Base-by-base conservation (phyloP, 2,329 filamentous ascomycete genomes). In the Alternaria brassicicola region DNA sequence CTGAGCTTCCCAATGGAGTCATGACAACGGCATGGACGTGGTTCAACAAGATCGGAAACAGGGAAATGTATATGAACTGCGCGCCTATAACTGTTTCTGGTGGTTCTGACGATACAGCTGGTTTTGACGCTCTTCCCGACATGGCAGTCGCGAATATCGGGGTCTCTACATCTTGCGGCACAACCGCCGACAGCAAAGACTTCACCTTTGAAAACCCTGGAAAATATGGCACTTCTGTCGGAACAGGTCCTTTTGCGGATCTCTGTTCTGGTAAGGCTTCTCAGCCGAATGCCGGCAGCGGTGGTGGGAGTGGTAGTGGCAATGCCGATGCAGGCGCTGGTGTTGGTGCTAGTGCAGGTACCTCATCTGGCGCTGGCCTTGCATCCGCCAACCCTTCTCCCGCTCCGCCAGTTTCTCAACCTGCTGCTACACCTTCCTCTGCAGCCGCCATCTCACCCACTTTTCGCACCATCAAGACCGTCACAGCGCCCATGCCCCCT, bases 61-160 rank as follows among this genome's bases (percentile, higher is more conserved):
- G 93, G 1, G 94, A 98, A 53, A 91, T 97, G 85, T 98, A 98
- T 84, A 96, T 96, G 92, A 95, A 97, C 83, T 98, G 95, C 68
- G 91, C 89, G 0, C 86, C 90, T 0, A 78, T 96, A 52, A 85
- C 81, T 0, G 82, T 97, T 23, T 85, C 85, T 3, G 81, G 78
- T 2, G 80, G 81, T 25, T 73, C 78, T 2, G 71, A 76, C 36
- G 84, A 86, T 35, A 71, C 85, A 52, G 73, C 80, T 2, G 85
- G 83, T 63, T 85, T 88, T 9, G 55, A 70, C 2, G 38, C 17
- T 2, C 88, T 96, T 2, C 92, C 92, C 0, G 82, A 88, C 54
- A 88, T 95, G 86, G 88, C 92, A 47, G 80, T 88, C 1, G 88
- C 90, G 60, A 95, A 95, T 78, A 80, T 92, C 61, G 51, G 25